Base-by-base conservation (phyloP, 2,329 filamentous ascomycete genomes). In the Cercospora brassicicola region DNA sequence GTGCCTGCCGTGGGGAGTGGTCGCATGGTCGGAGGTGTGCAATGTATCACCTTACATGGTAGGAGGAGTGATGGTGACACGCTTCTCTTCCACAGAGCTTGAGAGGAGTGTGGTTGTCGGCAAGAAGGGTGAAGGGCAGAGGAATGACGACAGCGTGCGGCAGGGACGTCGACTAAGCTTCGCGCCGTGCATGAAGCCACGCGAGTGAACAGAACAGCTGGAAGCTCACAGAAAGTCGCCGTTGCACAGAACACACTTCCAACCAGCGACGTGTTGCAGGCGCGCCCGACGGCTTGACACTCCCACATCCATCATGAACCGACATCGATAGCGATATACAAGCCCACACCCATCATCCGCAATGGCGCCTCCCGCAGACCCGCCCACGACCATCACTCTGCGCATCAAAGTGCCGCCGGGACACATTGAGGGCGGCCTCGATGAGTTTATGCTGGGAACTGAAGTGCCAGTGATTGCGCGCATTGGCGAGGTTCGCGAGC, bases 401-500 rank as follows among this genome's bases (percentile, higher is more conserved):
- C 71, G 72, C 57, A 64, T 78, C 71, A 78, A 78, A 62, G 76
- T 78, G 42, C 76, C 76, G 57, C 75, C 75, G 18, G 76, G 76
- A 55, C 69, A 77, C 57, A 67, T 76, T 23, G 64, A 71, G 11
- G 72, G 70, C 65, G 69, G 65, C 28, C 65, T 60, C 11, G 76
- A 77, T 28, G 74, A 75, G 15, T 77, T 77, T 69, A 67, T 67
- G 3, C 69, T 78, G 5, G 75, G 74, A 3, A 66, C 64, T 13
- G 62, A 68, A 30, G 60, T 79, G 26, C 64, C 72, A 72, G 59
- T 74, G 48, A 64, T 64, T 26, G 80, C 79, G 2, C 88, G 84
- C 2, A 76, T 90, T 59, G 81, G 78, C 20, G 79, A 83, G 60
- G 78, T 90, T n/a, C 87, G 86, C 70, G 74, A 80, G 53, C 82